Conservation (phyloP, 1,139 yeast species). For the Magnusiomyces sp. region DNA sequence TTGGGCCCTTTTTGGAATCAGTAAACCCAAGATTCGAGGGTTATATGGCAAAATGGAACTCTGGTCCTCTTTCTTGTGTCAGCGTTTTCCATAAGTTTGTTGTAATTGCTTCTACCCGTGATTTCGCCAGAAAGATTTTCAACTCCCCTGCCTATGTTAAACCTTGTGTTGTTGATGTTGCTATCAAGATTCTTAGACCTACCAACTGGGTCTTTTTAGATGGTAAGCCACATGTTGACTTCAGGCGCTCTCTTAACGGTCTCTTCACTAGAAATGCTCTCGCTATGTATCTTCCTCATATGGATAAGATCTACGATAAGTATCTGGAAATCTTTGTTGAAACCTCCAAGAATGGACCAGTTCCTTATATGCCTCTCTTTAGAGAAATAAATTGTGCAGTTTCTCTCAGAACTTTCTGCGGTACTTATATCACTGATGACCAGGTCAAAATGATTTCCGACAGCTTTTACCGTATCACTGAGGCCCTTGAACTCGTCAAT, state of each 20-base stretch:
- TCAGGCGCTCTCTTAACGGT: slow-evolving; percentile 83
- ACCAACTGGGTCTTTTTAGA: slow-evolving; percentile 96
- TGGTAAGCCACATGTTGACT: slow-evolving; percentile 91
- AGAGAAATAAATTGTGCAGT: slow-evolving; percentile 94
- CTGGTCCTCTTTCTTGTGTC: slow-evolving; percentile 91
- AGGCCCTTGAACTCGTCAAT: slow-evolving; percentile 92
- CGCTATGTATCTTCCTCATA: slow-evolving; percentile 72
- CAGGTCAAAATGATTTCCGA: slow-evolving; percentile 84
- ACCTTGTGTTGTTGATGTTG: slow-evolving; percentile 98
- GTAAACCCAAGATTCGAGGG: slow-evolving; percentile 93
- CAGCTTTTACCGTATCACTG: slow-evolving; percentile 82
- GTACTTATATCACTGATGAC: slow-evolving; percentile 84
- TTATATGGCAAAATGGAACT: slow-evolving; percentile 85
- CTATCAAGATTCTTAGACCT: slow-evolving; percentile 84
- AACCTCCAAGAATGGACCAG: slow-evolving; percentile 48
- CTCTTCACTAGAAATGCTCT: slow-evolving; percentile 79
- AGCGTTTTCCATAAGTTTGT: slow-evolving; percentile 97
- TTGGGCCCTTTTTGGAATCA: slow-evolving; percentile 95
- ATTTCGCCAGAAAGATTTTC: slow-evolving; percentile 80
- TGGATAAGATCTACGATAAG: slow-evolving; percentile 72
- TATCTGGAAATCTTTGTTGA: slow-evolving; percentile 63
- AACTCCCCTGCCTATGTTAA: slow-evolving; percentile 80
- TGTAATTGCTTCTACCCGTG: slow-evolving; percentile 86
- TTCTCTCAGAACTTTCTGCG: slow-evolving; percentile 89
- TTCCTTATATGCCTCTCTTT: slow-evolving; percentile 80